These are phyloP conservation scores for Castanea crenata DNA, from an alignment of 306 rosid species.

Conservation along the genomic window DNA sequence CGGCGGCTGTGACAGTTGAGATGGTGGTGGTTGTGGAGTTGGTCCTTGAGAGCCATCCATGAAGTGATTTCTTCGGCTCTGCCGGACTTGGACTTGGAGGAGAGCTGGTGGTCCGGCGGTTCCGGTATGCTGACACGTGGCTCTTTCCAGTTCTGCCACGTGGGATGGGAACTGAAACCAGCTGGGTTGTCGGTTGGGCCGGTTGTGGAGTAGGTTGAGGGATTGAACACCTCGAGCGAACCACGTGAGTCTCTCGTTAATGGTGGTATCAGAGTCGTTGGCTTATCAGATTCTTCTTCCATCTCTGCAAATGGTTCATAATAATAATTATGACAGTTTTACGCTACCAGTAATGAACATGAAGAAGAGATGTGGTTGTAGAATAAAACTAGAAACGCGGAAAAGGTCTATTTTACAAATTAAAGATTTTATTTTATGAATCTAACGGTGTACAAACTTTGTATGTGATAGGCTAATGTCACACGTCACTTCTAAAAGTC, in stretches of 20 bases:
- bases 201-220: conserved; percentile 36
- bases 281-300: conserved; percentile 40
- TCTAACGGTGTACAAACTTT: too few relatives aligned
- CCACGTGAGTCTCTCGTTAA: conserved; percentile 74
- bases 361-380: too few relatives aligned
- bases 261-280: conserved; percentile 37
- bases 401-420: too few relatives aligned
- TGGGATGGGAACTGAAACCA: conserved; percentile 31
- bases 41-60: conserved; percentile 88
- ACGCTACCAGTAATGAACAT: too few relatives aligned
- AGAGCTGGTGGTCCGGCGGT: conserved; percentile 11
- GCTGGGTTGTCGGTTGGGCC: conserved; percentile 23
- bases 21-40: not conserved
- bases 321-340: not conserved
- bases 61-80: conserved; percentile 51
- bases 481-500: too few relatives aligned
- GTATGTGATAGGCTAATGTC: too few relatives aligned
- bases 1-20: not conserved
- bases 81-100: conserved; percentile 15
- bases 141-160: conserved; percentile 51
- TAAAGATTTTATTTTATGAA: too few relatives aligned
- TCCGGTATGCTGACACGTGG: conserved; percentile 3
- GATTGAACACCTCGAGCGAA: conserved; percentile 90
- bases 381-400: too few relatives aligned
- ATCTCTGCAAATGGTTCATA: conserved; percentile 32